phyloP scores from a whole-genome alignment of 2,329 filamentous ascomycete genomes.

The Eutypella sp. region DNA sequence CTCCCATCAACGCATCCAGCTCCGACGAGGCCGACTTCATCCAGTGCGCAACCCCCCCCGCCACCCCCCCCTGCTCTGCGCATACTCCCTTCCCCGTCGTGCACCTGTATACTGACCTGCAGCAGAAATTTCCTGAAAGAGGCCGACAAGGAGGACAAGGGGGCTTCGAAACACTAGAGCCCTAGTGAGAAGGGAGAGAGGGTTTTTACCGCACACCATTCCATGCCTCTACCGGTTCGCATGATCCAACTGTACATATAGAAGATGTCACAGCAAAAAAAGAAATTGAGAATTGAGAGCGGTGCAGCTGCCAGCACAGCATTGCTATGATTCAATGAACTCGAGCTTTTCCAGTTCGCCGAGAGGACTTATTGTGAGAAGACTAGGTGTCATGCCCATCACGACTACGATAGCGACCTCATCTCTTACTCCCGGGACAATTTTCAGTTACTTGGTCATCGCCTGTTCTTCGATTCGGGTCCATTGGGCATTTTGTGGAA shows the following conservation, averaged over 20 bases:
- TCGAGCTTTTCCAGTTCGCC: background rate
- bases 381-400: too few species aligned
- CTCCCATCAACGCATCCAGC: slow-evolving; percentile 58
- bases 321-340: slow-evolving; percentile 7
- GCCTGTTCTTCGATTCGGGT: too few species aligned
- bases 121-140: slow-evolving; percentile 43
- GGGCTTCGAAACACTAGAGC: slow-evolving; percentile 35
- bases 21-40: slow-evolving; percentile 61
- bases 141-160: slow-evolving; percentile 37
- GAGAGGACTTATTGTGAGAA: slow-evolving; percentile 1
- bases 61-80: too few species aligned
- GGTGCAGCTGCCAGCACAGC: slow-evolving; percentile 7
- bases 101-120: slow-evolving; percentile 12
- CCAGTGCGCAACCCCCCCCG: slow-evolving; percentile 44
- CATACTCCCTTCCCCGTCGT: slow-evolving; percentile 13
- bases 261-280: slow-evolving; percentile 20
- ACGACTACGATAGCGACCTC: too few species aligned
- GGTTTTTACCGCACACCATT: too few species aligned
- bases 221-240: too few species aligned
- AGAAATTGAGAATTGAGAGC: too few species aligned
- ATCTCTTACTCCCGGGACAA: too few species aligned
- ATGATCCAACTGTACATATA: slow-evolving; percentile 26
- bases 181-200: slow-evolving; percentile 1
- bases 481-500: too few species aligned
- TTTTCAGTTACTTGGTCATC: background rate